Conservation (phyloP, 495 filamentous ascomycete genomes). For the Margaritispora aquatica region DNA sequence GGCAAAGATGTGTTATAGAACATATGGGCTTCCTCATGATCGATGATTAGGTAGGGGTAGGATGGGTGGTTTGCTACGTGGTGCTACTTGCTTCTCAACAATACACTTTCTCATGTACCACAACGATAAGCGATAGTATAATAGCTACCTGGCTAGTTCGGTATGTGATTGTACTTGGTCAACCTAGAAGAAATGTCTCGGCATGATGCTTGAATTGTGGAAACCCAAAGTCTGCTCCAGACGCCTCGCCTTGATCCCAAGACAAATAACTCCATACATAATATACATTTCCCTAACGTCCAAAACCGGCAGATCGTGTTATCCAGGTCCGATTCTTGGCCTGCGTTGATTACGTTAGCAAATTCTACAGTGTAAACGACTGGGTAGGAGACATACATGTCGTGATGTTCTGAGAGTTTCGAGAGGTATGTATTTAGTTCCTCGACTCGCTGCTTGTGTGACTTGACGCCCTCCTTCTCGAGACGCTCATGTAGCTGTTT, state of each 20-base stretch:
- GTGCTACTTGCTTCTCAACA: no score
- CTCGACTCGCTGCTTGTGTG: conserved; percentile 94
- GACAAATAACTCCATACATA: background rate
- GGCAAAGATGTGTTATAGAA: background rate
- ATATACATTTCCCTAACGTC: background rate
- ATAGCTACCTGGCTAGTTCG: no score
- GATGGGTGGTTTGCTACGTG: no score
- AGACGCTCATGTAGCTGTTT: conserved; percentile 62
- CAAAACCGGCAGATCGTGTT: conserved; percentile 3
- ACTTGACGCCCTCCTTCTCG: conserved; percentile 66
- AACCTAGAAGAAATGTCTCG: no score
- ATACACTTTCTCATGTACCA: no score
- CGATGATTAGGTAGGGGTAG: background rate
- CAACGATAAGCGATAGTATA: no score
- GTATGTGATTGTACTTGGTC: no score
- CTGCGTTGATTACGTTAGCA: background rate
- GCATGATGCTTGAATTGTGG: no score
- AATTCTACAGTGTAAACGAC: background rate
- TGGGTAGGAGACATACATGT: conserved; percentile 54
- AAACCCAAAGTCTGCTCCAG: no score
- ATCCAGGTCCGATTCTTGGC: conserved; percentile 20
- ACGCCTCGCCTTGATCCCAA: no score
- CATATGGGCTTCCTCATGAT: background rate
- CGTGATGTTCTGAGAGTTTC: conserved; percentile 91
- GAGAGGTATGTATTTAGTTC: conserved; percentile 92